Base-by-base conservation (phyloP, 1,284 basidiomycete genomes). In the Sporisorium reilianum region DNA sequence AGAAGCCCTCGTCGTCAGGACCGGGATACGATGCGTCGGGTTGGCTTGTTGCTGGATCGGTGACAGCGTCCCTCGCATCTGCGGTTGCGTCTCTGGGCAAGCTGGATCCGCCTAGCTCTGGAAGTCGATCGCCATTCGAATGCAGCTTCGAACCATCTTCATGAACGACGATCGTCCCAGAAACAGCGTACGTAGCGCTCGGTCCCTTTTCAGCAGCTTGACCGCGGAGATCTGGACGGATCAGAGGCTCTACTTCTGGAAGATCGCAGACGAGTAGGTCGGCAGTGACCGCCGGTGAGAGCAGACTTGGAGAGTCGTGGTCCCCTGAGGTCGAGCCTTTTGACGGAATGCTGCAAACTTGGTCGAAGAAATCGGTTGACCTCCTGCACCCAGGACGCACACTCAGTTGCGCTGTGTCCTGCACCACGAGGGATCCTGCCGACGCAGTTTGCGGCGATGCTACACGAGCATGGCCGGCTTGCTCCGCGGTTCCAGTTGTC, bases 181-280 rank as follows among this genome's bases (percentile, higher is more conserved):
- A 75, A 10, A 75, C 56, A 18, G 72, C 72, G 16, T 70, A 69
- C 3, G 66, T 62, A 4, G 53, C 56, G 18, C 36, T 60, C 4
- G 63, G 55, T 6, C 20, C 30, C 16, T 36, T 36, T 14, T 45
- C 44, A 0, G 18, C 20, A 20, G 54, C 14, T 40, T 54, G 34
- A 9, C 25, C 50, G 6, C 42, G 50, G 7, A 32, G 23, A 20
- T 45, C 61, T 8, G 48, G 38, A 18, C 56, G 59, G 20, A 75
- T 53, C 16, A 70, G 55, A 14, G 72, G 72, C 36, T 70, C 72
- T 23, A 69, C 55, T 11, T 65, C 40, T 4, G 72, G 72, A 11
- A 75, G 55, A 16, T 70, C 59, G 64, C 72, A 75, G 12, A 75
- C 56, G 12, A 75, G 63, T 7, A 75, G 64, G 23, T 78, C 73